Base-by-base conservation (phyloP, 2,329 filamentous ascomycete species). In the Tolypocladium guangdongense region DNA sequence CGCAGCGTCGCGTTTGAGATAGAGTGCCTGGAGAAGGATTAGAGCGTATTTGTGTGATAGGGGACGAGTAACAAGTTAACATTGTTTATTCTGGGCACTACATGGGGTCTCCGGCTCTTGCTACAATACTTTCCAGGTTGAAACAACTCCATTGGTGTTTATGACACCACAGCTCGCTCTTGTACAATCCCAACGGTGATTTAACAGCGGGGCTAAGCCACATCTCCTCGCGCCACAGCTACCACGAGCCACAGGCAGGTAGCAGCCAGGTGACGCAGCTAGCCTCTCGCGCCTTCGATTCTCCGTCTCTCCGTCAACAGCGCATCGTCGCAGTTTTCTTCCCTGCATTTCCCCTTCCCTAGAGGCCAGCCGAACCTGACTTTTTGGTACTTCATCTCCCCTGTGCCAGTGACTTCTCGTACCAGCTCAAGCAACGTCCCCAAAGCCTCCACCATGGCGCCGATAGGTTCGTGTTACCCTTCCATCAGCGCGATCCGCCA, bases 401-500 rank as follows among this genome's bases (percentile, higher is more conserved):
- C 18, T 47, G 27, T 47, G 27, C 43, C 18, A 20, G 18, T 33
- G 10, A 32, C 18, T 33, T 32, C 10, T 11, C 18, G 10, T n/a
- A 47, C 11, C 18, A 32, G 18, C 11, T 8, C 27, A 18, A 32
- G 43, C 18, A 16, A 8, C 30, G 18, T 14, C 18, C 43, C 18
- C 30, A 18, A 20, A 22, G 2, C 37, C 24, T 57, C 51, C 62
- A 71, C 60, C 56, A 83, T 83, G 80, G 74, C 77, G 55, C 71
- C 78, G 56, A 75, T 82, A 67, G 74, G 80, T 82, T 66, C 65
- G 72, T 47, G 43, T 32, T 65, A 55, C 58, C 59, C 55, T 58
- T 56, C 61, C 55, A 57, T 32, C 37, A 14, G 16, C 12, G 3
- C 8, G 33, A 24, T 38, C 18, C 48, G 48, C 47, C 22, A 53